Evolutionary conservation across 1,139 yeast species (phyloP).

Genomic region (Hemisphaericaspora xylanilytica): DNA sequence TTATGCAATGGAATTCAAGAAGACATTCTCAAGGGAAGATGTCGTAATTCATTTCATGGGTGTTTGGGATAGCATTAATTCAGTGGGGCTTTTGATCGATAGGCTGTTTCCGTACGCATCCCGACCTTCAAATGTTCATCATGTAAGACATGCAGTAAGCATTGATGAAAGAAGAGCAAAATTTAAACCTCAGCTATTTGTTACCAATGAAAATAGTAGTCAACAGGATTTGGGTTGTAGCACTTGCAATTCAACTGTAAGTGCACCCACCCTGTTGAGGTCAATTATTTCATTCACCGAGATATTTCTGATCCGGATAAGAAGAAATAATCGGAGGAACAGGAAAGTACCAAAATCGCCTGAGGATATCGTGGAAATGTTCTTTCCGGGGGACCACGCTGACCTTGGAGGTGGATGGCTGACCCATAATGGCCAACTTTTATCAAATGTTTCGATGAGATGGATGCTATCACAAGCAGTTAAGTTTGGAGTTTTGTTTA

Average conservation of each 20-base stretch:
- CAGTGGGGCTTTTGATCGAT: slow-evolving; percentile 59
- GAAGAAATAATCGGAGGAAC: slow-evolving; percentile 7
- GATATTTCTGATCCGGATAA: slow-evolving; percentile 6
- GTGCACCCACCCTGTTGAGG: slow-evolving; percentile 2
- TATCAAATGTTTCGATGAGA: slow-evolving; percentile 46
- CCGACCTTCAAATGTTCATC: slow-evolving; percentile 48
- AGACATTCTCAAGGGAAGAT: slow-evolving; percentile 45
- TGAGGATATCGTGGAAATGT: slow-evolving; percentile 38
- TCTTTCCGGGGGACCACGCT: slow-evolving; percentile 68
- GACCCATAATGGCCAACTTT: slow-evolving; percentile 28
- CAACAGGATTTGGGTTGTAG: slow-evolving; percentile 1
- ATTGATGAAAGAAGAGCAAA: slow-evolving; percentile 64
- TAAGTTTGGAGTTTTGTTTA: slow-evolving; percentile 48
- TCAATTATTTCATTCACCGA: slow-evolving; percentile 8
- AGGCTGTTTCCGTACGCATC: slow-evolving; percentile 57
- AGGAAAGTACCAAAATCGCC: slow-evolving; percentile 1
- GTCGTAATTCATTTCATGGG: slow-evolving; percentile 58
- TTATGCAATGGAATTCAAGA: slow-evolving; percentile 49
- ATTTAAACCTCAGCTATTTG: slow-evolving; percentile 55
- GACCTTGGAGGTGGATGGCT: slow-evolving; percentile 68
- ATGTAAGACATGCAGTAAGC: slow-evolving; percentile 63
- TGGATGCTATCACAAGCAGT: slow-evolving; percentile 60
- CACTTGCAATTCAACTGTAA: slow-evolving; percentile 1
- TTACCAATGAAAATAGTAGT: slow-evolving; percentile 22
- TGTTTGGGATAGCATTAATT: slow-evolving; percentile 64